Evolutionary conservation across 1,139 yeast species (phyloP).

Genomic region (Geotrichum fermentans): DNA sequence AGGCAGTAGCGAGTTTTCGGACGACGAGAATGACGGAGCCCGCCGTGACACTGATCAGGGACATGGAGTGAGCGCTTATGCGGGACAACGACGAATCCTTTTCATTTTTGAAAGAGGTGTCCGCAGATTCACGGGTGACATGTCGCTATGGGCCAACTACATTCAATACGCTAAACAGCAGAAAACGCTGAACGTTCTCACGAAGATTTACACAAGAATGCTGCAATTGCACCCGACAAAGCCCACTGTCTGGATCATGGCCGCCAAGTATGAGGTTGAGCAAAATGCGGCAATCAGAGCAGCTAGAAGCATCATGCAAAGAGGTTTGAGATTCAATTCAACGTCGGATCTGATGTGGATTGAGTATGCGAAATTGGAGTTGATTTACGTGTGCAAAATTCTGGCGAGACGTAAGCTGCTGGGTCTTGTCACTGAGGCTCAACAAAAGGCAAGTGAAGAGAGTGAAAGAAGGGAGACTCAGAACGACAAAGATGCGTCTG

Average conservation of each 20-base stretch:
- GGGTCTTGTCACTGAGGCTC: constrained; percentile 69
- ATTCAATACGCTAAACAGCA: constrained; percentile 66
- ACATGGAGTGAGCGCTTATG: constrained; percentile 66
- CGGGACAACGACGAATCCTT: constrained; percentile 74
- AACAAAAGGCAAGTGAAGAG: constrained; percentile 53
- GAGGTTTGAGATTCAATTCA: constrained; percentile 77
- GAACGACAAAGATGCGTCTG: constrained; percentile 27
- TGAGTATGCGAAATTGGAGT: constrained; percentile 82
- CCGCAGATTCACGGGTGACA: constrained; percentile 70
- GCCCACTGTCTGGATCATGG: constrained; percentile 86
- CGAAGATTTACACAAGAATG: constrained; percentile 71
- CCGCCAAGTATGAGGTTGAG: constrained; percentile 92
- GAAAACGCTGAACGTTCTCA: constrained; percentile 75
- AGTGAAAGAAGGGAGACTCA: constrained; percentile 38
- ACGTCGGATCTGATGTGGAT: constrained; percentile 69
- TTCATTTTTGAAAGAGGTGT: constrained; percentile 84
- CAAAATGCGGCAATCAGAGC: constrained; percentile 83
- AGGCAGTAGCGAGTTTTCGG: constrained; percentile 32
- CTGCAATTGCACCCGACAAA: constrained; percentile 88
- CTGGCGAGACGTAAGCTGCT: constrained; percentile 77
- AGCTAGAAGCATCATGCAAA: constrained; percentile 80
- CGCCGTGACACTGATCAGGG: constrained; percentile 15
- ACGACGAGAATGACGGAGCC: constrained; percentile 17
- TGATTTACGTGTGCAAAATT: constrained; percentile 76
- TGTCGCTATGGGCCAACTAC: constrained; percentile 74